Evolutionary conservation across 257 asterid genomes (phyloP), one percentile per base, ranked within the genome.

Genomic region (Euphrasia confusa): DNA sequence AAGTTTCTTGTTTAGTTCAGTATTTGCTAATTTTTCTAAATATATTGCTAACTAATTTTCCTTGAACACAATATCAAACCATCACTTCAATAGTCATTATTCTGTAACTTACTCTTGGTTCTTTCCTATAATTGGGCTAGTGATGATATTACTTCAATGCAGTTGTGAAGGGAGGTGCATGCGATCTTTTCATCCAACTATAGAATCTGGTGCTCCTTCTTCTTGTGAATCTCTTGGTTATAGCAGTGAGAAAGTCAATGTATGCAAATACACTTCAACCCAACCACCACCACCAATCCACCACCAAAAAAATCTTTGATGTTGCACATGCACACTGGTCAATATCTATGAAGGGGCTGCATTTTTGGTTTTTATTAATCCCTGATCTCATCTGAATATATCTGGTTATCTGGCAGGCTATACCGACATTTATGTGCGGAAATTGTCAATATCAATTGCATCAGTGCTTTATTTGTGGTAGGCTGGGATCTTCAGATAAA

Each of bases 131-230:
- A 10, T n/a, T 11, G 15, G n/a, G 52, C 12, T 7, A 21, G 59
- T 18, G 59, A 71, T 47, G 45, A 15, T n/a, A 35, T 45, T 67
- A 3, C 55, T 44, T 57, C 33, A 55, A 65, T 73, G 76, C 85
- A 84, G 95, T 63, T 87, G 95, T 60, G 89, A 81, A 78, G 92
- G 95, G 70, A 83, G 87, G 77, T 87, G 95, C 84, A 74, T 81
- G 74, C 79, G 92, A 72, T 84, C 95, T 60, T 87, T 87, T 74
- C 95, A 84, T 77, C 82, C 87, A 66, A 77, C 89, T 49, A 53
- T 74, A 64, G 82, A 78, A 73, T 78, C 87, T 57, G 95, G 95
- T 39, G 69, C 67, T 57, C 67, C 50, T 47, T 78, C 89, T 58
- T 37, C 17, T 37, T 87, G 95, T 74, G 84, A 84, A 79, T 76